These are phyloP conservation scores for Dactylellina parvicollis DNA, from an alignment of 2,329 filamentous ascomycete species.

Conservation along the genomic window DNA sequence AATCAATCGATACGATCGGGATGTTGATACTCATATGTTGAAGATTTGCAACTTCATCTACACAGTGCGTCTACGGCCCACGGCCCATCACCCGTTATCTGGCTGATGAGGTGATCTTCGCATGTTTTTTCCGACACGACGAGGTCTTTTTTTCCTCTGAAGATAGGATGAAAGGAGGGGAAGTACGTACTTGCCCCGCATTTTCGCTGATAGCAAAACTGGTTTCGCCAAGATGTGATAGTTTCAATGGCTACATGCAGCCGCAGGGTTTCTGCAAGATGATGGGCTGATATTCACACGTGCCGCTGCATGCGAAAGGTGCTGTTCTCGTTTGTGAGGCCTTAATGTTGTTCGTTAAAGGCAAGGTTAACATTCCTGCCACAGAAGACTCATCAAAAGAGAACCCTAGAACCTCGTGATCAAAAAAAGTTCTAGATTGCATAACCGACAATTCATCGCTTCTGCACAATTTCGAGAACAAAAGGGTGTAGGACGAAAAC, in stretches of 20 bases:
- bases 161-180: constrained; percentile 17
- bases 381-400: constrained; percentile 9
- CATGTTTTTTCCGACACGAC: constrained; percentile 6
- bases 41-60: neutral
- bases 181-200: constrained; percentile 45
- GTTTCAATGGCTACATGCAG: constrained; percentile 39
- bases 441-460: neutral
- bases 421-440: constrained; percentile 33
- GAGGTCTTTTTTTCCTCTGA: constrained; percentile 6
- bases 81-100: constrained; percentile 27
- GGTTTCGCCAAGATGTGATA: constrained; percentile 44
- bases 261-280: constrained; percentile 50
- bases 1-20: neutral
- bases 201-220: constrained; percentile 32
- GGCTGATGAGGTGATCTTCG: neutral
- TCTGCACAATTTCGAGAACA: constrained; percentile 2
- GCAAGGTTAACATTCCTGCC: constrained; percentile 29
- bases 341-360: constrained; percentile 3
- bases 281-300: constrained; percentile 51
- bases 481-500: constrained; percentile 2
- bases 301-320: constrained; percentile 50
- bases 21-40: neutral
- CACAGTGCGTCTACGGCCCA: neutral
- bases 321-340: constrained; percentile 21
- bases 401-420: constrained; percentile 18